Evolutionary conservation across 2,329 filamentous ascomycete genomes (phyloP).

Genomic region (Aspergillus latus): DNA sequence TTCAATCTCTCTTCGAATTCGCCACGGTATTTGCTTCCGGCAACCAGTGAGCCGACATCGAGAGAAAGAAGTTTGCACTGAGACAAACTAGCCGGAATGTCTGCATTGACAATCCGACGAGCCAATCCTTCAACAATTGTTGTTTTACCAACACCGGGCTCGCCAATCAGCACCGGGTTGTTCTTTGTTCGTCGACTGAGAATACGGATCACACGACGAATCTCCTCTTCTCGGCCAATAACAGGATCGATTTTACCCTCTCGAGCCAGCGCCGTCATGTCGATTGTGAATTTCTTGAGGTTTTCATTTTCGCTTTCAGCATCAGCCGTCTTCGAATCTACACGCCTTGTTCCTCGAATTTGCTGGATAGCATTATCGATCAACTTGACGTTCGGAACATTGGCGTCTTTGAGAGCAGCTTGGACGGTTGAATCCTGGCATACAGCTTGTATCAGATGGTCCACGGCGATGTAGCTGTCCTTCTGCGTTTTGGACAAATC

Average conservation of each 20-base stretch:
- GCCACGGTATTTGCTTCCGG: conserved; percentile 96
- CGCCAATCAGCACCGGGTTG: conserved; percentile 96
- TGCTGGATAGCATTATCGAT: conserved; percentile 86
- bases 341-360: conserved; percentile 87
- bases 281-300: conserved; percentile 95
- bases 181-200: conserved; percentile 94
- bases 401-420: conserved; percentile 74
- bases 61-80: conserved; percentile 92
- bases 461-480: conserved; percentile 89
- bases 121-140: conserved; percentile 96
- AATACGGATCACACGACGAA: conserved; percentile 86
- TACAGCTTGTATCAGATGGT: conserved; percentile 86
- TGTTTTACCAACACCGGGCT: conserved; percentile 97
- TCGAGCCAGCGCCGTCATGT: conserved; percentile 94
- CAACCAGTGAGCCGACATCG: conserved; percentile 91
- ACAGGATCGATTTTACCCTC: conserved; percentile 98
- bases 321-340: conserved; percentile 95
- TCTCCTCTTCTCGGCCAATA: conserved; percentile 95
- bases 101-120: conserved; percentile 91
- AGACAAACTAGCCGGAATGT: conserved; percentile 93
- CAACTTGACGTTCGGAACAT: conserved; percentile 86
- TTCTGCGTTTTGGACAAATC: conserved; percentile 97
- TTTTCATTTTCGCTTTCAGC: conserved; percentile 90
- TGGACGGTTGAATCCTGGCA: conserved; percentile 77
- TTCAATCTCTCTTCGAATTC: conserved; percentile 99